Evolutionary conservation across 192 early-diverging fungal species (phyloP).

Genomic region (Dispira simplex): DNA sequence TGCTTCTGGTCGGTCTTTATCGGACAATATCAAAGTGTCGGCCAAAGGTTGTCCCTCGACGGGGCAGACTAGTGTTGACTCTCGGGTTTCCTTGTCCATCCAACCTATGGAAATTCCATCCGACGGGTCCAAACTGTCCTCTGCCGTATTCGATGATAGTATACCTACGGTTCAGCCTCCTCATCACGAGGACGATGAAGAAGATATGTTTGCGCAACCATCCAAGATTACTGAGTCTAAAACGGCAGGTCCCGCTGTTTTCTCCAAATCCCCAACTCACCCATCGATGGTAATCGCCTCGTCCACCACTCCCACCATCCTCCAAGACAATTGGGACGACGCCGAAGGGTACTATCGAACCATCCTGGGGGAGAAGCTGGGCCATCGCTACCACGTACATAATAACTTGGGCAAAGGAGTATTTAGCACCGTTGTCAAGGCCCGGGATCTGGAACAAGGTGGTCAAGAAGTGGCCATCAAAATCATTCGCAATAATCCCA

Average conservation of each 20-base stretch:
- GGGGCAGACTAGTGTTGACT: no score
- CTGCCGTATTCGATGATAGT: no score
- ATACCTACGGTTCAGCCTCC: no score
- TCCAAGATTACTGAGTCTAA: no score
- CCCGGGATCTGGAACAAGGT: slow-evolving; percentile 51
- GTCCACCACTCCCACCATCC: slow-evolving; percentile 28
- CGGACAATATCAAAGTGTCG: no score
- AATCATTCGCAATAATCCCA: slow-evolving; percentile 88
- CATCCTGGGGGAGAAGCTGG: slow-evolving; percentile 72
- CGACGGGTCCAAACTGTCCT: no score
- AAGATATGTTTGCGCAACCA: no score
- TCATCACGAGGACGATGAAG: no score
- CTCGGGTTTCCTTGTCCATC: no score
- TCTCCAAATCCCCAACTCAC: slow-evolving; percentile 8
- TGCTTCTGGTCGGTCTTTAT: no score
- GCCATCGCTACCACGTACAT: slow-evolving; percentile 74
- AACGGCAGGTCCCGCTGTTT: background rate
- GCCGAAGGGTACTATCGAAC: slow-evolving; percentile 94
- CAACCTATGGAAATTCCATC: no score
- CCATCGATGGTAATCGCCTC: slow-evolving; percentile 12
- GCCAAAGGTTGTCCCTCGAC: no score
- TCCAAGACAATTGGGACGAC: slow-evolving; percentile 91
- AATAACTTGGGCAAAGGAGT: slow-evolving; percentile 85
- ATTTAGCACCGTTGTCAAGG: slow-evolving; percentile 87
- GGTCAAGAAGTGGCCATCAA: slow-evolving; percentile 86